Base-by-base conservation (phyloP, 1,139 yeast genomes). In the Magnusiomyces fungicola region DNA sequence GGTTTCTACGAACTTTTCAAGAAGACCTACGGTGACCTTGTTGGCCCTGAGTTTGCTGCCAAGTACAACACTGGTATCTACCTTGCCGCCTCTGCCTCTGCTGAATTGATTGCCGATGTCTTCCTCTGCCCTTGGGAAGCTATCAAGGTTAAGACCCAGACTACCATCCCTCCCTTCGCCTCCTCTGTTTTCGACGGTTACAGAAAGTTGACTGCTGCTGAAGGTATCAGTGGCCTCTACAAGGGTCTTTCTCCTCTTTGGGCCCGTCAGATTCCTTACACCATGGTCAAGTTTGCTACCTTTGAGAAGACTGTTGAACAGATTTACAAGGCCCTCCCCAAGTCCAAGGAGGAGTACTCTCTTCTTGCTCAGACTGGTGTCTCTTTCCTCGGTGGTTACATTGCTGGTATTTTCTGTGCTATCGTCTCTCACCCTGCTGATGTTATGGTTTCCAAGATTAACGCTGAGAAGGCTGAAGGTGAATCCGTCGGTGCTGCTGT, bases 391-490 rank as follows among this genome's bases (percentile, higher is more conserved):
- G 96, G 95, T 68, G 97, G 97, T 68, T 89, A 89, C 72, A 79
- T 89, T 67, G 97, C 97, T 27, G 97, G 97, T 80, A 82, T 90
- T 53, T 80, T 88, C 72, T 89, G 97, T 74, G 97, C 97, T 23
- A 71, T 84, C 50, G 94, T 88, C 19, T 89, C 96, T 23, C 97
- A 90, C 69, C 97, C 97, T 41, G 97, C 97, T 38, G 97, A 90
- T 69, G 96, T 89, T 43, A 83, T 90, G 95, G 97, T 90, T 36
- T 86, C 96, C 49, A 86, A 89, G 76, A 79, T 90, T 61, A 89
- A 86, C 65, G 75, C 84, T 53, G 92, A 85, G 56, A 81, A 82
- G 62, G 70, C 74, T 58, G 72, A 83, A 29, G 76, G 76, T 50
- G 96, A 88, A 70, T 64, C 82, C 6, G 73, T 78, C 61, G 82